Conservation (phyloP, 176 grass and related monocot species). For the Avena sativa region DNA sequence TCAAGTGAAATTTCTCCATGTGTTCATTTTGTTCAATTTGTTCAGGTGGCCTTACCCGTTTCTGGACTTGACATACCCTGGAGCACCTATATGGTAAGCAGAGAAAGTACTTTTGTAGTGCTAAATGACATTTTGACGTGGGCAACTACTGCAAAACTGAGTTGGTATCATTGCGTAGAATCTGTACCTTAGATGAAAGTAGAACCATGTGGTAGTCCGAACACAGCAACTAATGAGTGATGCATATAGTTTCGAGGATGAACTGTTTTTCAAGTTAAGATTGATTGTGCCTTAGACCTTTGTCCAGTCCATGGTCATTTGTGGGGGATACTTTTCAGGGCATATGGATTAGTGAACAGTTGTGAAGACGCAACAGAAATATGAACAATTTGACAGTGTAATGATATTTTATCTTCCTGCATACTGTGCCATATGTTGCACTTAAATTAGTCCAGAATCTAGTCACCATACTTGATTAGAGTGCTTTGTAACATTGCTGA, state of each 20-base stretch:
- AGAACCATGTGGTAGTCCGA: neutral
- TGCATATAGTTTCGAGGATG: neutral
- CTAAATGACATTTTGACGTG: neutral
- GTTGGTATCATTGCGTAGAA: neutral
- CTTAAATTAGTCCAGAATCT: neutral
- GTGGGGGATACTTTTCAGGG: neutral
- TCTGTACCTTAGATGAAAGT: neutral
- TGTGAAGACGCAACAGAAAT: neutral
- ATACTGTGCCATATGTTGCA: neutral
- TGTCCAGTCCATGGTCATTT: neutral
- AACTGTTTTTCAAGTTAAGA: neutral
- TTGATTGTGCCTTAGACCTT: neutral
- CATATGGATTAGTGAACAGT: neutral
- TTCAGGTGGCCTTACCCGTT: slow-evolving; percentile 99
- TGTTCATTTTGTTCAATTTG: slow-evolving; percentile 16
- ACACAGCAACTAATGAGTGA: neutral
- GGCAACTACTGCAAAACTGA: neutral
- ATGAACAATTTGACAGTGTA: neutral
- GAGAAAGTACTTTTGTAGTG: neutral
- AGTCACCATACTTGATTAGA: neutral
- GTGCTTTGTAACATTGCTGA: neutral
- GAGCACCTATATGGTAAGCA: slow-evolving; percentile 76
- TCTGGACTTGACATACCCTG: slow-evolving; percentile 70
- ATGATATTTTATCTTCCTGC: neutral
- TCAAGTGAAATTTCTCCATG: neutral